These are phyloP conservation scores for Plicaturopsis crispa DNA, from an alignment of 768 basidiomycete genomes.

Conservation along the genomic window DNA sequence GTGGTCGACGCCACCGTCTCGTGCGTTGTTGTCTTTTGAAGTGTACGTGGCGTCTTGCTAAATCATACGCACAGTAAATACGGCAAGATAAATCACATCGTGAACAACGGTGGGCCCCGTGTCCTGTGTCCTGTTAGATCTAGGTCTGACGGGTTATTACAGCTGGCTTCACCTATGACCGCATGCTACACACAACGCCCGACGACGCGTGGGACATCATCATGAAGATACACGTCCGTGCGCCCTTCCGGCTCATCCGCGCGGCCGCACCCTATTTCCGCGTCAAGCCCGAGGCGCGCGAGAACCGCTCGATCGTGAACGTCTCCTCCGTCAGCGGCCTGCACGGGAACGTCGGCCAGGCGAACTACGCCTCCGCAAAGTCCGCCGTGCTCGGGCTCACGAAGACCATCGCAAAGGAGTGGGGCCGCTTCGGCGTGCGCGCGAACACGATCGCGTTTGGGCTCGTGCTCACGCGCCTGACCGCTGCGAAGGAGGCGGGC, in stretches of 20 bases:
- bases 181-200: conserved; percentile 82
- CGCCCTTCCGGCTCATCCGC: conserved; percentile 79
- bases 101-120: conserved; percentile 60
- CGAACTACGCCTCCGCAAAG: conserved; percentile 77
- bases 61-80: conserved; percentile 57
- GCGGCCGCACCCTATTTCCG: conserved; percentile 84
- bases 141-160: background rate
- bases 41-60: too few species aligned
- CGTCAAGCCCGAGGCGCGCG: conserved; percentile 55
- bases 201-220: conserved; percentile 81
- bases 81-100: conserved; percentile 81
- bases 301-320: conserved; percentile 72
- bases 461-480: conserved; percentile 72
- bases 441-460: conserved; percentile 80
- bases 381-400: conserved; percentile 72
- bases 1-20: conserved; percentile 69
- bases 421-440: conserved; percentile 77
- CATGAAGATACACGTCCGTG: conserved; percentile 77
- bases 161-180: conserved; percentile 78
- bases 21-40: too few species aligned
- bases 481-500: conserved; percentile 73
- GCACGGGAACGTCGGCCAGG: conserved; percentile 84
- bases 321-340: conserved; percentile 79
- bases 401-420: conserved; percentile 84
- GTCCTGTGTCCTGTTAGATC: background rate